These are phyloP conservation scores for Trichoderma sp. DNA, from an alignment of 2,329 filamentous ascomycete species.

Conservation along the genomic window DNA sequence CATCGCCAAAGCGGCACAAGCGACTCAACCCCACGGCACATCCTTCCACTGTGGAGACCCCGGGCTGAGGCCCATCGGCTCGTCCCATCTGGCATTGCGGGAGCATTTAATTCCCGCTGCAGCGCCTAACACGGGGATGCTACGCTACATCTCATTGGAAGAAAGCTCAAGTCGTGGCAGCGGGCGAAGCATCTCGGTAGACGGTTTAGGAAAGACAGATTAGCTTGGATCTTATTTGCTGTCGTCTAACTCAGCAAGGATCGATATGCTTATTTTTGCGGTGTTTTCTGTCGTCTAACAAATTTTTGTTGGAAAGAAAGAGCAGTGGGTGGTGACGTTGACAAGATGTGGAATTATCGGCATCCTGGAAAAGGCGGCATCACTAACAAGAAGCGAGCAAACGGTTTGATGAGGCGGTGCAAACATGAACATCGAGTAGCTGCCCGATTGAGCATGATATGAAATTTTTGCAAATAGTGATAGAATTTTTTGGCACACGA, in stretches of 20 bases:
- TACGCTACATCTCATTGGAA: slow-evolving; percentile 15
- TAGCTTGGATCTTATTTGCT: neutral
- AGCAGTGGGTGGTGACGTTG: neutral
- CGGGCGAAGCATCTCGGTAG: neutral
- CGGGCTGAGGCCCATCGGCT: slow-evolving; percentile 8
- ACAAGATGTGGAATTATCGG: neutral
- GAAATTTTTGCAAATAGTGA: neutral
- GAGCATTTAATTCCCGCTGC: neutral
- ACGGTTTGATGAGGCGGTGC: neutral
- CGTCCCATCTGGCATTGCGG: slow-evolving; percentile 9
- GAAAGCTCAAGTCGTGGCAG: neutral
- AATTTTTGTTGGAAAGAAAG: neutral
- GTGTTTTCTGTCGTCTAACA: neutral
- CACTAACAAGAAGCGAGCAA: neutral
- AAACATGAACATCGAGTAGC: neutral
- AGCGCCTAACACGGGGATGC: slow-evolving; percentile 16
- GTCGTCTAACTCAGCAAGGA: neutral
- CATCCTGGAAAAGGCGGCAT: neutral
- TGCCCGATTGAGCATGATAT: neutral
- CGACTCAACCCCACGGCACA: neutral
- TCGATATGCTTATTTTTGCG: neutral
- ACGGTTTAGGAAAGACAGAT: slow-evolving; percentile 1
- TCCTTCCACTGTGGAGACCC: neutral
- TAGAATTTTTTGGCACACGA: neutral
- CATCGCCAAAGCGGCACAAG: neutral